Percentiles rank a stretch among this genome's conserved stretches.
Conservation (phyloP, 352 stramenopile genomes). For the Aphanomyces euteiches region DNA sequence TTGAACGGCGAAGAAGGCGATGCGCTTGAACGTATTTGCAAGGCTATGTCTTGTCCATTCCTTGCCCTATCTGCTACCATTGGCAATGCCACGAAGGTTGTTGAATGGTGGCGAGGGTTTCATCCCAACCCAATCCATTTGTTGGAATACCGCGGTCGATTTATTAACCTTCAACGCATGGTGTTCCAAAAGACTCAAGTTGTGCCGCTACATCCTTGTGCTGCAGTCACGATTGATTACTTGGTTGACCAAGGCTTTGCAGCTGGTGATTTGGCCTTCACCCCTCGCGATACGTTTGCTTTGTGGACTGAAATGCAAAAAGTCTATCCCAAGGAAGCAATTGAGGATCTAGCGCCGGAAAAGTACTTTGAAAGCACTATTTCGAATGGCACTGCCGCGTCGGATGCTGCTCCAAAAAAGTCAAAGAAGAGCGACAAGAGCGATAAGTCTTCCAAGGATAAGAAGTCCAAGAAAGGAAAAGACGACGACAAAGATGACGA, state of each 20-base stretch:
- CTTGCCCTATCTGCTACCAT: slow-evolving; percentile 98
- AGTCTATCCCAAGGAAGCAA: slow-evolving; percentile 63
- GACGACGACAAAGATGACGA: slow-evolving; percentile 63
- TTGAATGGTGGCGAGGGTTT: slow-evolving; percentile 93
- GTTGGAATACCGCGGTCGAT: slow-evolving; percentile 94
- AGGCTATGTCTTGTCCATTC: slow-evolving; percentile 93
- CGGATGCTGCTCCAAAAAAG: slow-evolving; percentile 34
- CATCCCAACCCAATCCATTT: slow-evolving; percentile 77
- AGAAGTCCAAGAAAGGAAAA: slow-evolving; percentile 37
- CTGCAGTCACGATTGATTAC: slow-evolving; percentile 80
- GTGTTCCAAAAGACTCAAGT: slow-evolving; percentile 86
- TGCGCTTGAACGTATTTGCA: slow-evolving; percentile 94
- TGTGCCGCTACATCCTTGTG: slow-evolving; percentile 74
- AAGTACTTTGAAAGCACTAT: slow-evolving; percentile 89
- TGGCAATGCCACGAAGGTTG: slow-evolving; percentile 93
- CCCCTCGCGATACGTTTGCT: slow-evolving; percentile 94
- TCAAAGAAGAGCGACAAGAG: slow-evolving; percentile 41
- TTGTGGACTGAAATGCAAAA: slow-evolving; percentile 90
- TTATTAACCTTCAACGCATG: slow-evolving; percentile 98
- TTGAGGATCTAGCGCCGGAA: slow-evolving; percentile 92
- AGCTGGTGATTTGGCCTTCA: slow-evolving; percentile 89
- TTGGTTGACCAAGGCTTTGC: slow-evolving; percentile 79
- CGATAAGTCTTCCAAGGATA: slow-evolving; percentile 42
- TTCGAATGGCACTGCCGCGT: slow-evolving; percentile 30
- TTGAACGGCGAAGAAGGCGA: slow-evolving; percentile 96